Percentiles rank a stretch among this genome's conserved stretches.
These are phyloP conservation scores for Musa acuminata DNA, from an alignment of 176 grass and related monocot genomes.

Conservation along the genomic window DNA sequence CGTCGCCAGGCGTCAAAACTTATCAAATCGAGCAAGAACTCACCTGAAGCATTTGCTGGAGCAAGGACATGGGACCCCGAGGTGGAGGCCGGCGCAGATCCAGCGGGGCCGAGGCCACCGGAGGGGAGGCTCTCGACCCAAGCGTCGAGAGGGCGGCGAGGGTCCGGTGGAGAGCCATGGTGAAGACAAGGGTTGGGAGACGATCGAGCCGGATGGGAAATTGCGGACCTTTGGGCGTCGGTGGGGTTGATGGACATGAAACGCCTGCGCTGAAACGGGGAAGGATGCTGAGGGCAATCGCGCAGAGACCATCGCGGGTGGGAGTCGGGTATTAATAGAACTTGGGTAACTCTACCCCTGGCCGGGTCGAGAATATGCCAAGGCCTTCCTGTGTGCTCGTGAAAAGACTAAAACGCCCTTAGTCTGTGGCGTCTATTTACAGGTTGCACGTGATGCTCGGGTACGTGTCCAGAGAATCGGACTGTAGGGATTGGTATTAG, in stretches of 20 bases:
- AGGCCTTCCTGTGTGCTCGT: too few species aligned
- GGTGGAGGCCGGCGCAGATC: neutral
- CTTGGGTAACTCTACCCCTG: neutral
- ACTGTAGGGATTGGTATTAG: too few species aligned
- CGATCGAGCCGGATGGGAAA: neutral
- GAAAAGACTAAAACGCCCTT: too few species aligned
- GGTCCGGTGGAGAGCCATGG: conserved; percentile 42
- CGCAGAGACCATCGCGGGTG: too few species aligned
- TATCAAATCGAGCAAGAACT: neutral
- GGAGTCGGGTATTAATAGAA: neutral
- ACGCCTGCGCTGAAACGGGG: neutral
- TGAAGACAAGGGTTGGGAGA: conserved; percentile 21
- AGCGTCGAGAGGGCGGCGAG: conserved; percentile 22
- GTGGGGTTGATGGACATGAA: conserved; percentile 27
- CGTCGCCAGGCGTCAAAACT: neutral
- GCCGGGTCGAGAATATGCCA: neutral
- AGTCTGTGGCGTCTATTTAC: too few species aligned
- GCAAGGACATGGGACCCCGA: neutral
- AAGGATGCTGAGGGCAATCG: neutral
- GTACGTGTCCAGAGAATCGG: too few species aligned
- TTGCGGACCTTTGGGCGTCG: conserved; percentile 15
- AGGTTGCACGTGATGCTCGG: too few species aligned
- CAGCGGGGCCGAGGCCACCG: conserved; percentile 3
- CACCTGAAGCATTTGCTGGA: conserved; percentile 27
- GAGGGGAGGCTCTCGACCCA: conserved; percentile 17